Conservation (phyloP, 225 moss, liverwort and hornwort species). For the Rhytidiadelphus loreus region DNA sequence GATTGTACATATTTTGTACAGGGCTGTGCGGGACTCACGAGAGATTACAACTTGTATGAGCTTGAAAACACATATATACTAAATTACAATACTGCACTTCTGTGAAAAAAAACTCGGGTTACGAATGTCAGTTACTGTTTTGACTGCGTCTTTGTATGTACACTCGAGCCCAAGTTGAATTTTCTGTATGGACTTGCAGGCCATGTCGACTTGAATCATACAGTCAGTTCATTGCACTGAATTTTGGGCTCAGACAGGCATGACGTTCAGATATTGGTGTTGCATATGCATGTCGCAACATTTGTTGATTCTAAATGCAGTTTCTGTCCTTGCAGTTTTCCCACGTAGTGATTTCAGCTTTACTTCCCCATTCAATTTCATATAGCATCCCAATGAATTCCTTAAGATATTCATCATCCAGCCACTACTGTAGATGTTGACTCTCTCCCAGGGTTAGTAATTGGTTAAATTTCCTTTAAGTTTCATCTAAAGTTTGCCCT, state of each 20-base stretch:
- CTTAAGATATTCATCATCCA: too few relatives aligned
- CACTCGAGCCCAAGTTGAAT: neutral
- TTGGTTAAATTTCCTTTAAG: neutral
- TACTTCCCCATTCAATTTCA: neutral
- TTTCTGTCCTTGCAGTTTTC: neutral
- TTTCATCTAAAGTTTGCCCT: neutral
- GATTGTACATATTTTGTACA: neutral
- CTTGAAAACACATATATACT: neutral
- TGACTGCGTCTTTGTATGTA: neutral
- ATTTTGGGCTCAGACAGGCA: too few relatives aligned
- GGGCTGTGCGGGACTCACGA: too few relatives aligned
- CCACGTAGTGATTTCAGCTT: neutral
- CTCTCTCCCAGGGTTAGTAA: too few relatives aligned
- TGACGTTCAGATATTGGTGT: neutral
- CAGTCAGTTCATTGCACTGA: neutral
- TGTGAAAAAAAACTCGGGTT: neutral
- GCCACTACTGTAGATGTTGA: too few relatives aligned
- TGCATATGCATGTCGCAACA: neutral
- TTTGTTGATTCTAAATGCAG: neutral
- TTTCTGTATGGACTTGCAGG: neutral
- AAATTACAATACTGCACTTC: neutral
- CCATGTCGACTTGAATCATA: neutral
- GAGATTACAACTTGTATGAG: neutral
- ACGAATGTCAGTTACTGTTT: neutral
- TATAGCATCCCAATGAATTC: neutral